These are phyloP conservation scores for Colletotrichum sp. DNA, from an alignment of 2,329 filamentous ascomycete genomes.

Conservation along the genomic window DNA sequence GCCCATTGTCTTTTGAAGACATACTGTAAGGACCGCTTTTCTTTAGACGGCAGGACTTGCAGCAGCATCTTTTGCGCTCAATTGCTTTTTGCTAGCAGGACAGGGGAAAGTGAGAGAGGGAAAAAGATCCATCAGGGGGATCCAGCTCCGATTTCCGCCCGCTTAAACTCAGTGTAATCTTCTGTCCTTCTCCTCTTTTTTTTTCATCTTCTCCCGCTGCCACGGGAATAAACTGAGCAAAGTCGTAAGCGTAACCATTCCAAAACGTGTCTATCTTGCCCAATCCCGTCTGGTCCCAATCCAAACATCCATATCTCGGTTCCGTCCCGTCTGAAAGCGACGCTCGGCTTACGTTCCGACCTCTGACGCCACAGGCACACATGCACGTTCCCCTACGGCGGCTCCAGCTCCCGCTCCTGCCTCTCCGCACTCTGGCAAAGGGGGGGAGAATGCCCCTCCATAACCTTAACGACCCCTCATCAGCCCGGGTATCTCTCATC, in stretches of 20 bases:
- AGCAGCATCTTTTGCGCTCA: background rate
- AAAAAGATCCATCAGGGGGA: background rate
- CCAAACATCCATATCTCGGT: background rate
- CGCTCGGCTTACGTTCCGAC: slow-evolving; percentile 20
- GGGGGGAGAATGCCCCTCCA: slow-evolving; percentile 24
- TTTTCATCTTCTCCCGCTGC: background rate
- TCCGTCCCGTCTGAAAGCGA: slow-evolving; percentile 4
- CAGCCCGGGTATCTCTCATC: slow-evolving; percentile 24
- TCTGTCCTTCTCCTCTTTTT: background rate
- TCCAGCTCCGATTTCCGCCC: background rate
- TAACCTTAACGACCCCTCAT: slow-evolving; percentile 24
- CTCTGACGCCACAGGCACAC: slow-evolving; percentile 18
- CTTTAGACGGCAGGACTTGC: background rate
- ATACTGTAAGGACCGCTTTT: background rate
- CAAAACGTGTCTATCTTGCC: background rate
- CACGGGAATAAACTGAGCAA: slow-evolving; percentile 11
- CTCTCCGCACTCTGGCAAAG: slow-evolving; percentile 23
- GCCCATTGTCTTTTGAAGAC: background rate
- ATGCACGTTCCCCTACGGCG: slow-evolving; percentile 22
- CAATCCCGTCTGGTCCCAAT: background rate
- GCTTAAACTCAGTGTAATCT: background rate
- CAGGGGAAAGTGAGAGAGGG: background rate
- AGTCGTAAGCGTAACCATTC: slow-evolving; percentile 10
- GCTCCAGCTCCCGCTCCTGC: slow-evolving; percentile 22
- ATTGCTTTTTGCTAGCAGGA: background rate